Base-by-base conservation (phyloP, 202 grass and related monocot genomes). In the Cymbopogon flexuosus region DNA sequence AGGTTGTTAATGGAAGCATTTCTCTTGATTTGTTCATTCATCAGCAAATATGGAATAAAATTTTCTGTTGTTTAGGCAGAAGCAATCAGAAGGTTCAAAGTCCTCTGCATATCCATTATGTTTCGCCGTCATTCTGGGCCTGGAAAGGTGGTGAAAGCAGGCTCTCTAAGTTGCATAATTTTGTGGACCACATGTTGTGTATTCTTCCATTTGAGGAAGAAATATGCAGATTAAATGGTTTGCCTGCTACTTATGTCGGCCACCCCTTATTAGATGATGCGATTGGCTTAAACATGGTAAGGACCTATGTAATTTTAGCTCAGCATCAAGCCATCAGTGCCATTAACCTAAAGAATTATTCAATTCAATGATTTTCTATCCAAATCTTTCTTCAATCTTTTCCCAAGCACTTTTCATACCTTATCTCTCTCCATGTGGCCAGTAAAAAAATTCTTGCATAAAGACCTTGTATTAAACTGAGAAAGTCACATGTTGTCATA, bases 111-210 rank as follows among this genome's bases (percentile, higher is more conserved):
- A 65, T 97, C 76, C 95, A 97, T 83, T 97, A 97, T 84, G 92
- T 94, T 74, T 90, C 95, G 35, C 95, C 95, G 1, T 94, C 95
- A 86, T 97, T 97, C 83, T 97, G 92, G 95, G 95, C 95, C 68
- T 97, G 92, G 95, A 97, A 94, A 91, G 86, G 82, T 33, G 92
- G 95, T 79, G 95, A 97, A 93, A 86, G 81, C 35, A 94, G 92
- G 82, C 90, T 97, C 45, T 73, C 58, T 24, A 79, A 82, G 34
- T 76, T 97, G 72, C 37, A 36, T 41, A 45, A 58, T 78, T 93
- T 94, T 77, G 86, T 97, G 75, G 95, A 97, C 68, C 95, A 97
- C 80, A 72, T 97, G 70, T 70, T 97, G 76, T 97, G 92, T 70
- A 94, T 97, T 72, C 88, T 97, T 79, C 95, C 95, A 24, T 97